Evolutionary conservation across 192 early-diverging fungal genomes (phyloP), one percentile per base, ranked within the genome.

Genomic region (Coemansia nantahalensis): DNA sequence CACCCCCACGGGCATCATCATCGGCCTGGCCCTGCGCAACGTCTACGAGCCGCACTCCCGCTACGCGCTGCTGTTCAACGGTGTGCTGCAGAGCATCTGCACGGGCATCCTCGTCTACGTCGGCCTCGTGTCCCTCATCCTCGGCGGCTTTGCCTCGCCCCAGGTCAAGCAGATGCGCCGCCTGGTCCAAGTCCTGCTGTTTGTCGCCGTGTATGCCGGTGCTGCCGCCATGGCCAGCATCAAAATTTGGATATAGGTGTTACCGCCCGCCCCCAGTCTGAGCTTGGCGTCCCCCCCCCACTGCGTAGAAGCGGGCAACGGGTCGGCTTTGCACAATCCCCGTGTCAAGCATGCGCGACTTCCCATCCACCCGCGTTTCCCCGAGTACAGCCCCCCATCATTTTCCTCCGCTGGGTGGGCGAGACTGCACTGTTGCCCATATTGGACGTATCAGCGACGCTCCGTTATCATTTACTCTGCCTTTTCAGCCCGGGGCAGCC

Each of bases 91-190:
- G 59, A 82, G 85, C 18, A 61, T 90, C 16, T 82, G 84, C 13
- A 81, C 86, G 8, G 90, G 90, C 35, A 84, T 91, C 16, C 56
- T 93, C 38, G 32, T 90, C 5, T 91, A 92, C 59, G 83, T 82
- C 7, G 84, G 84, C 1, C 81, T 83, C 41, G 82, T 84, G 1
- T 83, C 84, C 0, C 62, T 91, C 22, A 74, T 91, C 52, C 77
- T 82, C 18, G 74, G 80, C 10, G 85, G 87, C 52, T 80, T 88
- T 58, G 75, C 68, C 62, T 68, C 71, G 49, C 17, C 50, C 13
- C 61, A 59, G 19, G 60, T 71, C 56, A 71, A 60, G 34, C 56
- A 46, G 31, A 24, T 59, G 35, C 50, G 48, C 5, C 21, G 61
- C 4, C 18, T 51, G 21, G 21, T 45, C 14, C 68, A 71, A 44